Evolutionary conservation across 169 alveolate species (phyloP).

Genomic region (Eimeria acervulina): DNA sequence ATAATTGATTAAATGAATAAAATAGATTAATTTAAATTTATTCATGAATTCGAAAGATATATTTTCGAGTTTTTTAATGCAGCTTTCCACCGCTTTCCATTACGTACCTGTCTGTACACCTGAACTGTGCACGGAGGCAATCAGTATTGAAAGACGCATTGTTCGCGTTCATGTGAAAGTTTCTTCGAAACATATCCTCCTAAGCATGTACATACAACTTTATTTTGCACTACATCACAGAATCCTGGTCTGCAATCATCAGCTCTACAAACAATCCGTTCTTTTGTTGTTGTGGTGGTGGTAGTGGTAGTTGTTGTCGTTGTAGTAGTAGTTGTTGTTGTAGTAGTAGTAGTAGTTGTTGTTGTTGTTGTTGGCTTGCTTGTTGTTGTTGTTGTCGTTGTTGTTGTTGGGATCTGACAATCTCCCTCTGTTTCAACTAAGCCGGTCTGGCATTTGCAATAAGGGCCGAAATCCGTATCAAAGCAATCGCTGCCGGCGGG

Average conservation of each 20-base stretch:
- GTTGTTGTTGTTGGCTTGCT: slow-evolving; percentile 36
- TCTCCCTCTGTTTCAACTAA: neutral
- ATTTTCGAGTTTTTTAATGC: too few relatives aligned
- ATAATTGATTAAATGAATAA: neutral
- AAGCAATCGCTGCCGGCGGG: neutral
- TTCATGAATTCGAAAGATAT: neutral
- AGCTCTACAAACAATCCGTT: neutral
- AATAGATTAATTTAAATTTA: neutral
- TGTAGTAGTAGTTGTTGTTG: neutral
- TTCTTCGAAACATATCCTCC: neutral
- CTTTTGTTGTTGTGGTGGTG: neutral
- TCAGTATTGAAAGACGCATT: neutral
- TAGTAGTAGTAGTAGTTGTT: neutral
- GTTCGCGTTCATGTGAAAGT: neutral
- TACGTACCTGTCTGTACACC: neutral
- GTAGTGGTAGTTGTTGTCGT: neutral
- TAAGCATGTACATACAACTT: slow-evolving; percentile 2
- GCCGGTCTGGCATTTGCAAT: neutral
- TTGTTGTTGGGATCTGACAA: neutral
- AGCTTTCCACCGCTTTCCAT: neutral
- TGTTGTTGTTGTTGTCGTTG: too few relatives aligned
- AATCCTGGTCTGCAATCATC: slow-evolving; percentile 40
- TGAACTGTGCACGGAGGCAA: neutral
- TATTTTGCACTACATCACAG: neutral
- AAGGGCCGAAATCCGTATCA: neutral